phyloP scores from a whole-genome alignment of 1,139 yeast genomes.

The Blastobotrys persicus region DNA sequence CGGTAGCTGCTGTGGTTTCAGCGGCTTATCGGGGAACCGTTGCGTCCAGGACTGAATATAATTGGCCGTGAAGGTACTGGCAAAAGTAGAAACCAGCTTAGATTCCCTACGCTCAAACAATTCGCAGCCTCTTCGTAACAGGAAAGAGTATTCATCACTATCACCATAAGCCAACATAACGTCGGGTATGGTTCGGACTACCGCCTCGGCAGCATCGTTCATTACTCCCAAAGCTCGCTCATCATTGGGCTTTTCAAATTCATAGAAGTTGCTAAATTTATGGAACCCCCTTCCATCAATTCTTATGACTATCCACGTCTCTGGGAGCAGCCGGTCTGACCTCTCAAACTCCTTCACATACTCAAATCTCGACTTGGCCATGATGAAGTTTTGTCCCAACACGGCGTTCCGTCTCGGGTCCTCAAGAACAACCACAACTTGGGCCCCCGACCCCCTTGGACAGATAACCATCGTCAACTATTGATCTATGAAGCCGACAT shows the following conservation, averaged over 20 bases:
- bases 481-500: too few species aligned
- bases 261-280: slow-evolving; percentile 65
- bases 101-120: slow-evolving; percentile 78
- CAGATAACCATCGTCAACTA: too few species aligned
- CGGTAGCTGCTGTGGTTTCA: slow-evolving; percentile 54
- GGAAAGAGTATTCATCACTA: slow-evolving; percentile 89
- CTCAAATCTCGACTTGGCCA: slow-evolving; percentile 74
- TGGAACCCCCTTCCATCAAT: slow-evolving; percentile 96
- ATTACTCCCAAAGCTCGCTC: slow-evolving; percentile 67
- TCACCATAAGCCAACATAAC: slow-evolving; percentile 86
- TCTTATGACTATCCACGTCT: slow-evolving; percentile 77
- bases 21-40: slow-evolving; percentile 49
- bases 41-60: slow-evolving; percentile 67
- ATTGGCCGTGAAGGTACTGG: slow-evolving; percentile 75
- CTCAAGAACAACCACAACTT: too few species aligned
- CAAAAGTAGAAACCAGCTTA: slow-evolving; percentile 77
- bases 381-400: not conserved
- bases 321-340: slow-evolving; percentile 69
- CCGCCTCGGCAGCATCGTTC: slow-evolving; percentile 72
- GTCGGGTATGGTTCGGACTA: slow-evolving; percentile 67
- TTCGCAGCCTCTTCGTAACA: slow-evolving; percentile 57
- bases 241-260: slow-evolving; percentile 88
- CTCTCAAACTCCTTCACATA: slow-evolving; percentile 82
- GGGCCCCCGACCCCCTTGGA: too few species aligned
- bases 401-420: too few species aligned